These are phyloP conservation scores for Colletotrichum orchidophilum DNA, from an alignment of 2,329 filamentous ascomycete genomes.

Conservation along the genomic window DNA sequence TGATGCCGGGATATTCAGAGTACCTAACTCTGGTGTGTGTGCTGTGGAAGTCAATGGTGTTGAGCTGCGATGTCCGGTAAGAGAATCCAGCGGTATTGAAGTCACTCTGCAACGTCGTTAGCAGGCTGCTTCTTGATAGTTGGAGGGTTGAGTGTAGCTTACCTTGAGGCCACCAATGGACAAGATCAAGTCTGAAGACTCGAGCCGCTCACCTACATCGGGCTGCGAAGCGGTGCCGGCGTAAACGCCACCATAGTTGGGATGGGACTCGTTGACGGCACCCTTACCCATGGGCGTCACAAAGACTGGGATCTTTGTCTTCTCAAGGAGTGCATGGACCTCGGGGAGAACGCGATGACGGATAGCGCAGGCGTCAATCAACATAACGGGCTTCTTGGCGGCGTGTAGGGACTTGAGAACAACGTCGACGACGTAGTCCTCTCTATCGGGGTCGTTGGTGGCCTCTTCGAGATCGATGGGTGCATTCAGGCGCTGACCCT, in stretches of 20 bases:
- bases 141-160: background rate
- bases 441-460: slow-evolving; percentile 73
- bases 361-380: slow-evolving; percentile 86
- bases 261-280: slow-evolving; percentile 78
- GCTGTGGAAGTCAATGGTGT: slow-evolving; percentile 84
- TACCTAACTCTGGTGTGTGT: slow-evolving; percentile 78
- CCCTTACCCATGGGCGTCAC: slow-evolving; percentile 93
- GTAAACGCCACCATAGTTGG: slow-evolving; percentile 86
- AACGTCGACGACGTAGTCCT: slow-evolving; percentile 85
- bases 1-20: slow-evolving; percentile 80
- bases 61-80: slow-evolving; percentile 79
- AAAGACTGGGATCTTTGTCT: slow-evolving; percentile 81
- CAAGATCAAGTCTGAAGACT: slow-evolving; percentile 76
- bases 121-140: background rate
- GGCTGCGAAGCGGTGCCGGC: slow-evolving; percentile 79
- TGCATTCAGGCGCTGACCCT: slow-evolving; percentile 75
- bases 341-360: slow-evolving; percentile 79
- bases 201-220: slow-evolving; percentile 70
- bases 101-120: slow-evolving; percentile 63
- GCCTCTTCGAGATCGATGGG: slow-evolving; percentile 74
- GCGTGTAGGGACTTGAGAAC: slow-evolving; percentile 77
- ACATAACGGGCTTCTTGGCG: slow-evolving; percentile 79
- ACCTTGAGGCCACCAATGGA: slow-evolving; percentile 72
- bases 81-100: slow-evolving; percentile 88
- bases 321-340: slow-evolving; percentile 76